A percentile compares a stretch with the other conserved stretches of the same genome.
phyloP scores from a whole-genome alignment of 345 rosid species.

The Turnera subulata region DNA sequence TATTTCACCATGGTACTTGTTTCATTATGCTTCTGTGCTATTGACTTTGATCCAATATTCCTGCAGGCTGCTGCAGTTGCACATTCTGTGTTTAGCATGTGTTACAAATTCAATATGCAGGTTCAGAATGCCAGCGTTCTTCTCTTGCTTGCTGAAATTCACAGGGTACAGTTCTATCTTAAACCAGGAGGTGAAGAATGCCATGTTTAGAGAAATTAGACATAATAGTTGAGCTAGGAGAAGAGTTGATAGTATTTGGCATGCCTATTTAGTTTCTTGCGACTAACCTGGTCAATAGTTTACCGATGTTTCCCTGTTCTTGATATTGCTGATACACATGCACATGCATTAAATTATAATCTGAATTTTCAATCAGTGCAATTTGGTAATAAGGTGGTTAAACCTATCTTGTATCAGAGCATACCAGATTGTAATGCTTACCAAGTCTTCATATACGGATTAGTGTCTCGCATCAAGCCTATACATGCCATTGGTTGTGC shows the following conservation, averaged over 20 bases:
- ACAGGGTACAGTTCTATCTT: conserved; percentile 49
- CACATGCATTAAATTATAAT: not conserved
- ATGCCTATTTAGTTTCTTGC: conserved; percentile 1
- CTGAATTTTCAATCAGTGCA: not conserved
- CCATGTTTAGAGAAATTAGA: not conserved
- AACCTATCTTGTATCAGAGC: not conserved
- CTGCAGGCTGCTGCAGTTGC: conserved; percentile 88
- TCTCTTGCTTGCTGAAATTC: conserved; percentile 93
- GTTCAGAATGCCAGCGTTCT: conserved; percentile 86
- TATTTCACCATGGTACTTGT: not conserved
- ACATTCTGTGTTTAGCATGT: conserved; percentile 79
- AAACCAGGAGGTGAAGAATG: too few species aligned
- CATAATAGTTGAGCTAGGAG: not conserved
- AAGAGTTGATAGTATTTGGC: not conserved
- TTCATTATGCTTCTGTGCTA: conserved; percentile 3
- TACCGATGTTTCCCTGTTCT: not conserved
- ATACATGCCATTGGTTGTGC: not conserved
- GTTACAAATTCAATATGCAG: conserved; percentile 87
- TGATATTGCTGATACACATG: not conserved
- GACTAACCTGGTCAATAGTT: not conserved
- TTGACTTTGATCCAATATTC: conserved; percentile 23
- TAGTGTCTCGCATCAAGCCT: not conserved
- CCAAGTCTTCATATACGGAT: not conserved
- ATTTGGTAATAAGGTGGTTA: not conserved
- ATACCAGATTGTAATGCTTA: not conserved